Percentiles rank a stretch among this genome's conserved stretches.
These are phyloP conservation scores for Rubroboletus pulcherrimus DNA, from an alignment of 768 basidiomycete genomes.

Conservation along the genomic window DNA sequence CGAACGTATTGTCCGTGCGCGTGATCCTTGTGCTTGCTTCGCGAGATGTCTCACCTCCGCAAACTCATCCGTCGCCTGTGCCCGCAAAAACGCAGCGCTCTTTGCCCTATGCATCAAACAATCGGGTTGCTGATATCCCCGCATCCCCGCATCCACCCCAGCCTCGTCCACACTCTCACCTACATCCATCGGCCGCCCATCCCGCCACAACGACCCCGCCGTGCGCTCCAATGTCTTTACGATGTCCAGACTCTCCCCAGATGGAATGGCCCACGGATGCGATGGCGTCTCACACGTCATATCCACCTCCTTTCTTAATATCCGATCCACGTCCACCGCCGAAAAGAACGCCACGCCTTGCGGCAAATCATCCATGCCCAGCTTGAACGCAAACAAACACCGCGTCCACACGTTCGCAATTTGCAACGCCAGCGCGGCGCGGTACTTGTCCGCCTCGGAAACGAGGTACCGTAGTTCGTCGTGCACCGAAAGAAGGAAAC, in stretches of 20 bases:
- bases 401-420: constrained; percentile 96
- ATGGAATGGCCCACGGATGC: constrained; percentile 73
- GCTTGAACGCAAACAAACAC: constrained; percentile 79
- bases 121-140: constrained; percentile 53
- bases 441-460: constrained; percentile 81
- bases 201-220: constrained; percentile 61
- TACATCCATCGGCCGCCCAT: constrained; percentile 53
- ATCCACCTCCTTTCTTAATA: constrained; percentile 92
- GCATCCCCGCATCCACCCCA: constrained; percentile 20
- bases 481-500: constrained; percentile 95
- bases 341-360: constrained; percentile 97
- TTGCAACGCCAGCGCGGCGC: constrained; percentile 89
- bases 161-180: background rate
- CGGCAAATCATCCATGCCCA: constrained; percentile 96
- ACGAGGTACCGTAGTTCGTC: constrained; percentile 96
- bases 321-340: constrained; percentile 87
- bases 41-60: constrained; percentile 69
- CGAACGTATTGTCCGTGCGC: background rate
- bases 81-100: constrained; percentile 64
- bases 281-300: constrained; percentile 96
- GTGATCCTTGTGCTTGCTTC: constrained; percentile 33
- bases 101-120: constrained; percentile 63
- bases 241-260: constrained; percentile 88
- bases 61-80: constrained; percentile 72
- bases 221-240: constrained; percentile 60